These are phyloP conservation scores for Rhodotorula glutinis DNA, from an alignment of 1,284 basidiomycete species.

Conservation along the genomic window DNA sequence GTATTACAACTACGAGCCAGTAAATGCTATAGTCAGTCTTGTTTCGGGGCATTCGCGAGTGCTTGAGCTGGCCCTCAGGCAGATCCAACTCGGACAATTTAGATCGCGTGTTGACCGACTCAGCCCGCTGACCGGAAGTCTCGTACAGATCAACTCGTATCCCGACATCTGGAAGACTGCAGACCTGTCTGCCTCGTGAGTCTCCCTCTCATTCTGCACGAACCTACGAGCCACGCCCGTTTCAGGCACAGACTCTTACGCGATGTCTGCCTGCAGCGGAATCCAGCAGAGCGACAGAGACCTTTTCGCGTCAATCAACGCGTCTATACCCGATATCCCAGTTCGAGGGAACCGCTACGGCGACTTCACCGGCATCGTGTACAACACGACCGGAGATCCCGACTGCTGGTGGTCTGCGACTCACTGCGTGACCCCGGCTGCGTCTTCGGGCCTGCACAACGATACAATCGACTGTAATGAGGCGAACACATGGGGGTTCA, in stretches of 20 bases:
- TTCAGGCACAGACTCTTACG: not conserved
- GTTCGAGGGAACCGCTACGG: slow-evolving; percentile 34
- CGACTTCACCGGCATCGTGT: slow-evolving; percentile 20
- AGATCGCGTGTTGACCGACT: not conserved
- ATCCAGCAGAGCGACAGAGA: slow-evolving; percentile 8
- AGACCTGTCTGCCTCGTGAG: slow-evolving; percentile 13
- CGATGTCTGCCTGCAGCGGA: slow-evolving; percentile 2
- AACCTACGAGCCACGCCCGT: too few species aligned
- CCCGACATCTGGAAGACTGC: slow-evolving; percentile 26
- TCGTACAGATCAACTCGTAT: slow-evolving; percentile 16
- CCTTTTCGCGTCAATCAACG: slow-evolving; percentile 32
- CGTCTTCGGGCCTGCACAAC: slow-evolving; percentile 37
- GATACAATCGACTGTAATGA: slow-evolving; percentile 52
- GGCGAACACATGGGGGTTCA: slow-evolving; percentile 55
- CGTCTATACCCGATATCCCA: slow-evolving; percentile 33
- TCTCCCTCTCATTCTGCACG: too few species aligned
- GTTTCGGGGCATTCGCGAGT: not conserved
- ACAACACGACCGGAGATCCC: slow-evolving; percentile 10
- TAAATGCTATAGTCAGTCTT: slow-evolving; percentile 12
- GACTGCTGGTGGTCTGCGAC: slow-evolving; percentile 48
- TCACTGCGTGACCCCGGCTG: slow-evolving; percentile 41
- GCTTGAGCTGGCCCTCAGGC: not conserved
- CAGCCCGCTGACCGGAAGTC: not conserved
- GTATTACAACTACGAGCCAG: slow-evolving; percentile 18
- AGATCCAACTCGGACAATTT: not conserved